Evolutionary conservation across 1,139 yeast genomes (phyloP).

Genomic region (Wickerhamomyces sp.): DNA sequence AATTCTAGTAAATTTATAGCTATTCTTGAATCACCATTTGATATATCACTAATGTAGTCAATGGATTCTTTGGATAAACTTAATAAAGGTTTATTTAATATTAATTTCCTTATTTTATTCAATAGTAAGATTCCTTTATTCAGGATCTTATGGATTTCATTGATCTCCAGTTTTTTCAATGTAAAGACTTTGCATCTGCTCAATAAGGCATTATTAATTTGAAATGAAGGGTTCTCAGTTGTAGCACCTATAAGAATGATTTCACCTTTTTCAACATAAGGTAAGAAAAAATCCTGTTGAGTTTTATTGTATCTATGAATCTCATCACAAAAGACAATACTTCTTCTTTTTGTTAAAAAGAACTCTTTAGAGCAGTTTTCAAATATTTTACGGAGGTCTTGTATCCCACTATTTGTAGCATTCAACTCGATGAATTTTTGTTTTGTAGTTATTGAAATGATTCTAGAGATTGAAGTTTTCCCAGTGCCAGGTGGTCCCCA

Average conservation of each 20-base stretch:
- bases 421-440: conserved; percentile 72
- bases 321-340: conserved; percentile 86
- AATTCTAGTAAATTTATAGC: conserved; percentile 76
- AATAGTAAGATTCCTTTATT: conserved; percentile 58
- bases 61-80: conserved; percentile 54
- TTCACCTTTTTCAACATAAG: conserved; percentile 65
- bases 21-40: conserved; percentile 87
- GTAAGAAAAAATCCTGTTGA: conserved; percentile 82
- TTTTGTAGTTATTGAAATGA: conserved; percentile 33
- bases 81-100: conserved; percentile 36
- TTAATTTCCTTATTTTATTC: conserved; percentile 50
- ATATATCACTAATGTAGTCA: conserved; percentile 66
- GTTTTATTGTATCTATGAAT: conserved; percentile 87
- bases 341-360: conserved; percentile 60
- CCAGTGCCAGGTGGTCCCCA: conserved; percentile 99
- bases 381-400: conserved; percentile 68
- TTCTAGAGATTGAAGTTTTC: conserved; percentile 70
- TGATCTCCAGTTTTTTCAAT: conserved; percentile 55
- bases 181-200: conserved; percentile 88
- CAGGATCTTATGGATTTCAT: conserved; percentile 56
- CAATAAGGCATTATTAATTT: conserved; percentile 78
- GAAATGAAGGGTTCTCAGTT: conserved; percentile 94
- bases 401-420: conserved; percentile 75
- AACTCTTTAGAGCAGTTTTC: conserved; percentile 68
- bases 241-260: conserved; percentile 86